These are phyloP conservation scores for Jimgerdemannia flammicorona DNA, from an alignment of 192 early-diverging fungal species.

Conservation along the genomic window DNA sequence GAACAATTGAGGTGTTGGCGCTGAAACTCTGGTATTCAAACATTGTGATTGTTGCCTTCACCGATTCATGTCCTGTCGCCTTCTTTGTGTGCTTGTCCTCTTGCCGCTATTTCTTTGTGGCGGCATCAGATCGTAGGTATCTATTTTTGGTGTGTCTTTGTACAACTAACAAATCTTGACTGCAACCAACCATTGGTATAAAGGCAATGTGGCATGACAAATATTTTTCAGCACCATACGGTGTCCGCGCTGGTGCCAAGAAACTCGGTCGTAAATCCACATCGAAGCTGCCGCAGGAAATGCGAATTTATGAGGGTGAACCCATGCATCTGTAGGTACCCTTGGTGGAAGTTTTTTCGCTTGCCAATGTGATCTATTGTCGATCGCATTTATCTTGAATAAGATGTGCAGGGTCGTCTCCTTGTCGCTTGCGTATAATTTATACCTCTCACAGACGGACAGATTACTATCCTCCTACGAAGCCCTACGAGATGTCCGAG, in stretches of 20 bases:
- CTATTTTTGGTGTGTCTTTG: neutral
- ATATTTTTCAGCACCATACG: slow-evolving; percentile 73
- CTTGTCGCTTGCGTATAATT: neutral
- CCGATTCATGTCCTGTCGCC: no score
- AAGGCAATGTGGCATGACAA: neutral
- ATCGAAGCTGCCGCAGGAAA: slow-evolving; percentile 32
- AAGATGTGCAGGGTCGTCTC: no score
- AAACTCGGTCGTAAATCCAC: slow-evolving; percentile 69
- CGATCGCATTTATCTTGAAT: neutral
- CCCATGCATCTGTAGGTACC: slow-evolving; percentile 37
- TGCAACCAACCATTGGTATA: no score
- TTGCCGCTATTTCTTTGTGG: neutral
- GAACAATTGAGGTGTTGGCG: no score
- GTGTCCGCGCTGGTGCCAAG: slow-evolving; percentile 95
- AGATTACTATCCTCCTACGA: slow-evolving; percentile 85
- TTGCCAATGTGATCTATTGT: neutral
- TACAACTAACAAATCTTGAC: no score
- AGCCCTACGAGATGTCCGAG: slow-evolving; percentile 93
- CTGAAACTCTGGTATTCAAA: no score
- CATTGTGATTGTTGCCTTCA: no score
- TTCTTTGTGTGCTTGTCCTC: neutral
- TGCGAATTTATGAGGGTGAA: slow-evolving; percentile 40
- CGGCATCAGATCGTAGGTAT: slow-evolving; percentile 4
- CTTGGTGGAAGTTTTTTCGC: neutral
- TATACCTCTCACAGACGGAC: slow-evolving; percentile 29